Evolutionary conservation across 805 yeast species (phyloP).

Genomic region (Nakazawaea wyomingensis): DNA sequence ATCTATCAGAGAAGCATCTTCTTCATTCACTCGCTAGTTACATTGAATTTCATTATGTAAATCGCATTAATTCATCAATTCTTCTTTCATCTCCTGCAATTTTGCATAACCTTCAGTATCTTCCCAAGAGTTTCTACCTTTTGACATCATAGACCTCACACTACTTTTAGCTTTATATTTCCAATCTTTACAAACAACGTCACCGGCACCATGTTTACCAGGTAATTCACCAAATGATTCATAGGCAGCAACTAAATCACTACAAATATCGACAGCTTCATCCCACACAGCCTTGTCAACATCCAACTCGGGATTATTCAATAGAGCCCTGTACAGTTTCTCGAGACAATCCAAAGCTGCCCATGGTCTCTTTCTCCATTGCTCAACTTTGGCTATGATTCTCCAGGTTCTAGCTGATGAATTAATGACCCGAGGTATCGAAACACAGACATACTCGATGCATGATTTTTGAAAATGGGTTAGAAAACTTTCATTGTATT

Average conservation of each 20-base stretch:
- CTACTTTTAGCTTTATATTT: conserved; percentile 73
- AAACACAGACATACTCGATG: conserved; percentile 63
- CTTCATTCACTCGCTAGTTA: too few relatives aligned
- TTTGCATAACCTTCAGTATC: conserved; percentile 72
- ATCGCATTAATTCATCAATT: conserved; percentile 23
- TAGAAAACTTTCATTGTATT: conserved; percentile 35
- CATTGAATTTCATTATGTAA: too few relatives aligned
- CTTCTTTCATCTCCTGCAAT: conserved; percentile 47
- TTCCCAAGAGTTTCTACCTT: conserved; percentile 78
- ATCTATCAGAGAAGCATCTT: too few relatives aligned
- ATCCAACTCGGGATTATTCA: conserved; percentile 60
- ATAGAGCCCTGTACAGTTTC: conserved; percentile 73
- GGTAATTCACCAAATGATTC: conserved; percentile 81
- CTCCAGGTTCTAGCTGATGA: conserved; percentile 71
- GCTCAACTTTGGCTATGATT: conserved; percentile 74
- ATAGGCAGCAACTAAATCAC: conserved; percentile 79
- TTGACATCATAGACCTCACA: conserved; percentile 69
- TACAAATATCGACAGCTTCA: conserved; percentile 72
- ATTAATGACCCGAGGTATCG: conserved; percentile 66
- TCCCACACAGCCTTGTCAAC: conserved; percentile 63
- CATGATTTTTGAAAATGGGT: conserved; percentile 65
- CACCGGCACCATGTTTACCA: conserved; percentile 75
- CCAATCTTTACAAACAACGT: conserved; percentile 90
- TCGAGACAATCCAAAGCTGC: conserved; percentile 79
- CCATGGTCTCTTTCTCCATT: conserved; percentile 90